phyloP scores from a whole-genome alignment of 768 basidiomycete species.

The Clavulina sp. region DNA sequence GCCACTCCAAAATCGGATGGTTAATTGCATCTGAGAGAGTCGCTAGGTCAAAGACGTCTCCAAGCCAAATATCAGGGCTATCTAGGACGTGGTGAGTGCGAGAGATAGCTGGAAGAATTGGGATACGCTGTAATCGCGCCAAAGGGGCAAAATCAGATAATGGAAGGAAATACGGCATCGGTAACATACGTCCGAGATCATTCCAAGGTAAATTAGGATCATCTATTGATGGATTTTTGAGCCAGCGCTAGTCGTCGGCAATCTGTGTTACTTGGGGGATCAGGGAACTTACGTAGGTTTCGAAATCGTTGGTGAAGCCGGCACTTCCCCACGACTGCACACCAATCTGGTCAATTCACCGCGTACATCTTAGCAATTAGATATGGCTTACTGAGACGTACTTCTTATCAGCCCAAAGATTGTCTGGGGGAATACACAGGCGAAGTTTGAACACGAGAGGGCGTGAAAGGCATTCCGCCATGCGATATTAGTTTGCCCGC shows the following conservation, averaged over 20 bases:
- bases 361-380: not conserved
- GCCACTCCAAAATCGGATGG: constrained; percentile 43
- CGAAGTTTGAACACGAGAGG: too few species aligned
- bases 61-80: constrained; percentile 30
- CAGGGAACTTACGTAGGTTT: not conserved
- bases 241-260: not conserved
- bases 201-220: not conserved
- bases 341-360: not conserved
- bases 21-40: constrained; percentile 28
- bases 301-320: not conserved
- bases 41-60: constrained; percentile 42
- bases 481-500: too few species aligned
- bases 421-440: too few species aligned
- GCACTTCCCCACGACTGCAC: not conserved
- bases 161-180: too few species aligned
- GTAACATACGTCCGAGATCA: not conserved
- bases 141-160: too few species aligned
- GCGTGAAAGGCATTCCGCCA: too few species aligned
- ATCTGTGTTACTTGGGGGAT: not conserved
- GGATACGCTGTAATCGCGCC: too few species aligned
- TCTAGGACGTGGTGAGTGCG: constrained; percentile 20
- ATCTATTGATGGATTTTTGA: not conserved
- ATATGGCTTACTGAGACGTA: not conserved
- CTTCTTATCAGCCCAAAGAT: not conserved
- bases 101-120: constrained; percentile 38